Percentiles rank a stretch among this genome's conserved stretches.
phyloP scores from a whole-genome alignment of 257 asterid genomes.

The Rubia yunnanensis region DNA sequence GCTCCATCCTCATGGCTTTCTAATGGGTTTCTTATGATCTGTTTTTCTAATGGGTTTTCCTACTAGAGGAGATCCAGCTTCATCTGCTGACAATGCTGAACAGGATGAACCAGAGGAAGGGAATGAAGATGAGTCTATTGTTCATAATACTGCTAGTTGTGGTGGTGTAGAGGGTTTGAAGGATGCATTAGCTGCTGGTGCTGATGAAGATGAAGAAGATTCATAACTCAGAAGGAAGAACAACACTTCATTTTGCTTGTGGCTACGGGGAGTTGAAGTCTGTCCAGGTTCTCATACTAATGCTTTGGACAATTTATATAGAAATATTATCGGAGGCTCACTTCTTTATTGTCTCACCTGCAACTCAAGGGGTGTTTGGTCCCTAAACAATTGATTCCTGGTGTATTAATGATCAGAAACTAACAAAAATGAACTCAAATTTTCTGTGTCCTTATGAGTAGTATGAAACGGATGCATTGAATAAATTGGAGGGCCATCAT shows the following conservation, averaged over 20 bases:
- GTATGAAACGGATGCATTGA: background rate
- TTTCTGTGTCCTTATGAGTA: background rate
- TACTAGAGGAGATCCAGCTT: slow-evolving; percentile 48
- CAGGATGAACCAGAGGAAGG: slow-evolving; percentile 70
- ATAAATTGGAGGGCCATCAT: no score
- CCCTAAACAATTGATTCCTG: background rate
- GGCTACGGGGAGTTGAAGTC: slow-evolving; percentile 98
- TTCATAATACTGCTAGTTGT: slow-evolving; percentile 80
- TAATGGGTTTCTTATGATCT: no score
- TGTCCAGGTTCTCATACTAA: slow-evolving; percentile 82
- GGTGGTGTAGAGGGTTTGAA: slow-evolving; percentile 93
- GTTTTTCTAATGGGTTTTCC: slow-evolving; percentile 98
- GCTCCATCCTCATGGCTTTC: no score
- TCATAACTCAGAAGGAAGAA: slow-evolving; percentile 96
- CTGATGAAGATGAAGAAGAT: slow-evolving; percentile 97
- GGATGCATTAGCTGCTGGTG: slow-evolving; percentile 73
- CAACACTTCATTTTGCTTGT: slow-evolving; percentile 98
- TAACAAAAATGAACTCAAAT: background rate
- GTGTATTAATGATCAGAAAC: background rate
- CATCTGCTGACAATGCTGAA: slow-evolving; percentile 56
- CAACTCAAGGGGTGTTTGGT: background rate
- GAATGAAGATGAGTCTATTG: slow-evolving; percentile 78
- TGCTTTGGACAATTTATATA: no score
- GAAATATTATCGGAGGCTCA: background rate
- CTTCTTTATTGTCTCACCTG: background rate